A percentile compares a stretch with the other conserved stretches of the same genome.
Evolutionary conservation across 768 basidiomycete genomes (phyloP).

Genomic region (Daedaleopsis sinensis): DNA sequence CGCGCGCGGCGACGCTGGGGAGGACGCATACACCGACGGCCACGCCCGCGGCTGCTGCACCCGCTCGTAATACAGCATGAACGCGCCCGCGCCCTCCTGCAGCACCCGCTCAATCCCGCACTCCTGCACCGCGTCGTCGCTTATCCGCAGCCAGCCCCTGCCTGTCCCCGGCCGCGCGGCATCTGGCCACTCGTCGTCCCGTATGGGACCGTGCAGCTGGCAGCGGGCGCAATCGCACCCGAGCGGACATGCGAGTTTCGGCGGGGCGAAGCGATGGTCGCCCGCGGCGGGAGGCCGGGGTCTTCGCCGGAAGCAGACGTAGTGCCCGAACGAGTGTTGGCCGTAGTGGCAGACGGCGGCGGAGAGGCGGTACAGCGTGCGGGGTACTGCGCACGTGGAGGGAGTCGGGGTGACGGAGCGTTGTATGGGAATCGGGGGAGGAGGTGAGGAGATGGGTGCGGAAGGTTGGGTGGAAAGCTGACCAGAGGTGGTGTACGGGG

Average conservation of each 20-base stretch:
- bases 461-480: slow-evolving; percentile 72
- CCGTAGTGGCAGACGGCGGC: slow-evolving; percentile 94
- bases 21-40: background rate
- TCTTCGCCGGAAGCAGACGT: slow-evolving; percentile 87
- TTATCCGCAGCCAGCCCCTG: slow-evolving; percentile 84
- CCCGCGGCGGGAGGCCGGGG: slow-evolving; percentile 53
- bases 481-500: slow-evolving; percentile 84
- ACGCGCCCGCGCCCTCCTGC: slow-evolving; percentile 73
- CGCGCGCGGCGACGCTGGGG: slow-evolving; percentile 40
- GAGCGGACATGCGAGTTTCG: slow-evolving; percentile 43
- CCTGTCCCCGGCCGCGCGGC: slow-evolving; percentile 43
- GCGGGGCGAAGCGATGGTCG: slow-evolving; percentile 42
- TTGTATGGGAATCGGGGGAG: slow-evolving; percentile 43
- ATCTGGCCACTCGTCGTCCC: slow-evolving; percentile 51
- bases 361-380: slow-evolving; percentile 82
- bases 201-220: slow-evolving; percentile 51
- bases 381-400: slow-evolving; percentile 50
- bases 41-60: slow-evolving; percentile 35
- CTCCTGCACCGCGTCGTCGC: slow-evolving; percentile 81
- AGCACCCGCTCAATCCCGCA: slow-evolving; percentile 76
- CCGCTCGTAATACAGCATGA: slow-evolving; percentile 96
- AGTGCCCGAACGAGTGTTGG: slow-evolving; percentile 92
- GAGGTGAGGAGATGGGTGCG: slow-evolving; percentile 68
- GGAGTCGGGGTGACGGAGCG: slow-evolving; percentile 61
- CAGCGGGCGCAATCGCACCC: slow-evolving; percentile 53